Evolutionary conservation across 179 eudicot species (phyloP), one percentile per base, ranked within the genome.

Genomic region (Kewa caespitosa): DNA sequence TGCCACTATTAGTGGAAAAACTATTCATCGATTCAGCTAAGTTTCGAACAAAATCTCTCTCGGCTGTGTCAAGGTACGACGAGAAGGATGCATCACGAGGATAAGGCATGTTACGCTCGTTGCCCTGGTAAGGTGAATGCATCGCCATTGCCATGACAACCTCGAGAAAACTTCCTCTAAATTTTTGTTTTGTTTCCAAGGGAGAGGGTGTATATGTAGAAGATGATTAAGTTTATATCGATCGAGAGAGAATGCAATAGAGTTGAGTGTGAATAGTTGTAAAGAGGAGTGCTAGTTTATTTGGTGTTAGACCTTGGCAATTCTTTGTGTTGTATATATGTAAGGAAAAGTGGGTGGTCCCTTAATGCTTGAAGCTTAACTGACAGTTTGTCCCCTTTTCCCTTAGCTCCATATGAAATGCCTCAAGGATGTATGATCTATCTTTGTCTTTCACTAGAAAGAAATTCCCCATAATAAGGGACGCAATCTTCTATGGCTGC

Each of bases 71-170:
- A 32, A 91, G 91, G 70, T 93, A 93, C 0, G 85, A 86, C 1
- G 98, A 89, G 77, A 93, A 93, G 3, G 98, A 93, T 34, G 88
- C 95, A 30, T 90, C 98, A 9, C 93, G 89, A 30, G 81, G 89
- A 37, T 78, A 79, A 67, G 46, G 67, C 3, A 42, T 6, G 37
- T 69, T 76, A 18, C 78, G 84, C 37, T 82, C 82, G 32, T 30
- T 55, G 8, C 55, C 85, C 87, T 82, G 85, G 74, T 74, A 76
- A 67, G 70, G 38, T 22, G 82, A 54, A 43, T 28, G 38, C 6
- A 69, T 57, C 5, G 85, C 36, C 73, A 60, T 79, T 30, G 80
- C 75, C 84, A 82, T 79, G 41, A 34, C 20, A 48, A 22, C 7
- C 4, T 18, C 64, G 14, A 6, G 1, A 61, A 54, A 27, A 33